These are phyloP conservation scores for Diaporthe citrichinensis DNA, from an alignment of 2,329 filamentous ascomycete genomes.

Conservation along the genomic window DNA sequence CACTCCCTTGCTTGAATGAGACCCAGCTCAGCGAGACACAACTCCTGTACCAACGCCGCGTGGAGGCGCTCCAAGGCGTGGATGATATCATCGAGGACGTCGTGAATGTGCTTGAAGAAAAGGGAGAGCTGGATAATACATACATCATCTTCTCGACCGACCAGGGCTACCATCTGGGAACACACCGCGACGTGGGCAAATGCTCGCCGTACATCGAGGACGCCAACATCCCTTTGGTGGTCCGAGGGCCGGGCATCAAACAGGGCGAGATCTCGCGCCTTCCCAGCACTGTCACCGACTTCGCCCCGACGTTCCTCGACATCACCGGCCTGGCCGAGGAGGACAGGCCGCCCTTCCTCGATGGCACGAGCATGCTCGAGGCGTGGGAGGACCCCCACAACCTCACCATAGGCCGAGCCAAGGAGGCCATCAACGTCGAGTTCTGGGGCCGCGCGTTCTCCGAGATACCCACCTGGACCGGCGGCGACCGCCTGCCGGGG, in stretches of 20 bases:
- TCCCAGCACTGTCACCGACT: slow-evolving; percentile 73
- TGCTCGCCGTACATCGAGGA: slow-evolving; percentile 70
- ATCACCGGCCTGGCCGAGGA: slow-evolving; percentile 54
- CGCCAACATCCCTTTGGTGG: slow-evolving; percentile 70
- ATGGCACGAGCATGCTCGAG: slow-evolving; percentile 62
- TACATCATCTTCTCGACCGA: slow-evolving; percentile 29
- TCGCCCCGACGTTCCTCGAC: slow-evolving; percentile 71
- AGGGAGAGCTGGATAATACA: slow-evolving; percentile 26
- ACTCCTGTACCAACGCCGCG: slow-evolving; percentile 60
- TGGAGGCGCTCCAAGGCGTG: slow-evolving; percentile 59
- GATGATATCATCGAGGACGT: slow-evolving; percentile 58
- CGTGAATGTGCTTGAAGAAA: slow-evolving; percentile 45
- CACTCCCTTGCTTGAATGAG: slow-evolving; percentile 1
- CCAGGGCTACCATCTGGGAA: slow-evolving; percentile 8
- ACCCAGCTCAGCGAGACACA: slow-evolving; percentile 3
- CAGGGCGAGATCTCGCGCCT: slow-evolving; percentile 56
- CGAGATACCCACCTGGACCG: slow-evolving; percentile 48
- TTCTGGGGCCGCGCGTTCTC: slow-evolving; percentile 63
- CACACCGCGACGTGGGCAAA: slow-evolving; percentile 53
- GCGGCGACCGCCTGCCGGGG: slow-evolving; percentile 43
- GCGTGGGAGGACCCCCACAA: slow-evolving; percentile 41
- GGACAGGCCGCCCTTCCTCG: slow-evolving; percentile 67
- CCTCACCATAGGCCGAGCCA: slow-evolving; percentile 44
- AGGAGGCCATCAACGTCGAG: slow-evolving; percentile 72
- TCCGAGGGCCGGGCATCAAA: slow-evolving; percentile 71